Evolutionary conservation across 192 early-diverging fungal species (phyloP).

Genomic region (Coemansia sp.): DNA sequence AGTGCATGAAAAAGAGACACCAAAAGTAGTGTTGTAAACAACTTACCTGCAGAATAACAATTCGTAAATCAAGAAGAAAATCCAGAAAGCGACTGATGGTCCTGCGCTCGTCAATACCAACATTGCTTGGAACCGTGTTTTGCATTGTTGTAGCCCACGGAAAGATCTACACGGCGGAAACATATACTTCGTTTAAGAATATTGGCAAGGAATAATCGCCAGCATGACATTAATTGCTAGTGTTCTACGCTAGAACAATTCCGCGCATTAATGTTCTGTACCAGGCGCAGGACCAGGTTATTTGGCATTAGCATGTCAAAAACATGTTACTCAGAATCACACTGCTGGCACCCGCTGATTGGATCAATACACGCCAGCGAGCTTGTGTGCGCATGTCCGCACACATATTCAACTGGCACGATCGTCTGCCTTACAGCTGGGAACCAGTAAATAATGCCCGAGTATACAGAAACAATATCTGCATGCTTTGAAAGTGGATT

Average conservation of each 20-base stretch:
- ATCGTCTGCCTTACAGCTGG: too few relatives aligned
- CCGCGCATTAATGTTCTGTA: too few relatives aligned
- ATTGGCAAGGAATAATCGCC: background rate
- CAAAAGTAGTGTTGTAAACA: background rate
- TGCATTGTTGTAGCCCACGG: conserved; percentile 48
- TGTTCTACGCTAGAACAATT: too few relatives aligned
- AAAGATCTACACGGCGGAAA: conserved; percentile 38
- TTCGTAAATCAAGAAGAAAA: conserved; percentile 50
- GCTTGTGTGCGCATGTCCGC: too few relatives aligned
- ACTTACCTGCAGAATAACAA: conserved; percentile 53
- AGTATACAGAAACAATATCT: conserved; percentile 7
- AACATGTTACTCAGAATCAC: too few relatives aligned
- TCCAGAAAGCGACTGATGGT: conserved; percentile 45
- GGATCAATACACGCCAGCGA: too few relatives aligned
- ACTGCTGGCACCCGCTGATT: too few relatives aligned
- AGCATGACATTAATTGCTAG: too few relatives aligned
- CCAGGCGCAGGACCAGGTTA: too few relatives aligned
- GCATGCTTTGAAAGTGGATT: background rate
- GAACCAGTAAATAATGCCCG: too few relatives aligned
- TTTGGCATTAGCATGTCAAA: too few relatives aligned
- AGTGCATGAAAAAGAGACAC: background rate
- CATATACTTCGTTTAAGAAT: background rate
- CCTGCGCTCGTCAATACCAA: conserved; percentile 28
- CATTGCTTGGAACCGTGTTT: conserved; percentile 24
- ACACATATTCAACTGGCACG: too few relatives aligned